Base-by-base conservation (phyloP, 345 rosid genomes). In the Aquilaria malaccensis region DNA sequence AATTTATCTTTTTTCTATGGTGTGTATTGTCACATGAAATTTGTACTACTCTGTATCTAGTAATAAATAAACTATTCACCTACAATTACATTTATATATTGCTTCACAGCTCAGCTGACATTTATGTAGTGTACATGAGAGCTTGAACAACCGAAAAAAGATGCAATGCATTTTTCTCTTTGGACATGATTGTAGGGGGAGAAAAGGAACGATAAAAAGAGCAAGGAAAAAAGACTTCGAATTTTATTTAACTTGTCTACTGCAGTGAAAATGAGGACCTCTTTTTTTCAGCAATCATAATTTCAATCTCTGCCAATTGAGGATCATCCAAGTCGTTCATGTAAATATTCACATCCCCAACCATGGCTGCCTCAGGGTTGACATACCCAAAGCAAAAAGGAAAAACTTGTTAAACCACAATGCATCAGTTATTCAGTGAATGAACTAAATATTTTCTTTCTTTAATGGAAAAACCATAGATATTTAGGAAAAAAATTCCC, bases 281-380 rank as follows among this genome's bases (percentile, higher is more conserved):
- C 77, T 68, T 76, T 30, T 81, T 75, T 63, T 94, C 95, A 61
- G 95, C 95, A 55, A 94, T 88, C 99, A 94, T 94, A 72, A 94
- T 90, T 71, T 94, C 97, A 12, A 90, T 69, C 77, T 88, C 97
- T 50, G 92, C 95, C 72, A 85, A 57, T 45, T 80, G 85, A 46
- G 83, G 77, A 64, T 90, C 88, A 32, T 94, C 99, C 72, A 83
- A 61, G 73, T 94, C 99, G 71, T 90, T 94, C 97, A 88, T 81
- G 78, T 90, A 94, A 61, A 88, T 76, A 62, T 94, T 90, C 67
- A 90, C 96, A 79, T 90, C 99, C 58, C 99, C 96, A 2, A 81
- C 77, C 96, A 94, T 90, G 10, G 93, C 93, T 89, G 89, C 59
- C 53, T 57, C 61, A 65, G 15, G 11, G 33, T 64, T 64, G 14